These are phyloP conservation scores for Tetrahymena thermophila DNA, from an alignment of 73 alveolate species.

Conservation along the genomic window DNA sequence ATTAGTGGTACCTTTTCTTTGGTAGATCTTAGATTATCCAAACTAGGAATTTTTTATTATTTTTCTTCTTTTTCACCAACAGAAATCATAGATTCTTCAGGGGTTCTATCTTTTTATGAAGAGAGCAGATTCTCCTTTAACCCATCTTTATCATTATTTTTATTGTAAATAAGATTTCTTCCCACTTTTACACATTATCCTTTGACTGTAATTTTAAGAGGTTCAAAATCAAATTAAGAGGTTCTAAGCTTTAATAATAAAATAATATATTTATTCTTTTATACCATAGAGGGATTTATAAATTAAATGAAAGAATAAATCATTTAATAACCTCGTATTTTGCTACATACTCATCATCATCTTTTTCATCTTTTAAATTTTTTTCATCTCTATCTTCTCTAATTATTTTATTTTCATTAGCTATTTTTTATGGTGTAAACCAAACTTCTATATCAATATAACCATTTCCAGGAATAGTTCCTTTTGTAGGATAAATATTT, in stretches of 20 bases:
- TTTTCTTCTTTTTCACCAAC: background rate
- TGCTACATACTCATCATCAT: conserved; percentile 38
- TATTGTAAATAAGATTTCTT: background rate
- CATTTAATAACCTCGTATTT: background rate
- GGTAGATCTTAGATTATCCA: background rate
- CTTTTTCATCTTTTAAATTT: conserved; percentile 79
- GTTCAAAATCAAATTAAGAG: conserved; percentile 39
- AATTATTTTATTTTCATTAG: background rate
- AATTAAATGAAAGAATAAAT: too few species aligned
- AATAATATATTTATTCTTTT: background rate
- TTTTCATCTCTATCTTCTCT: conserved; percentile 24
- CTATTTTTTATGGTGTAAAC: conserved; percentile 50
- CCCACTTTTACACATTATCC: conserved; percentile 17
- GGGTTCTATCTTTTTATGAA: background rate
- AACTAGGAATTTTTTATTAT: background rate
- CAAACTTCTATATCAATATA: conserved; percentile 59
- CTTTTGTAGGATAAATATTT: conserved; percentile 61
- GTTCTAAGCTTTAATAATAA: conserved; percentile 10
- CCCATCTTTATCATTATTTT: background rate
- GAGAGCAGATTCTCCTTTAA: background rate
- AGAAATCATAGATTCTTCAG: background rate
- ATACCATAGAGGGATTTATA: too few species aligned
- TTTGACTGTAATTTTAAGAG: conserved; percentile 13
- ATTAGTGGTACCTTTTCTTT: background rate
- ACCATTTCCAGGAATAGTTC: conserved; percentile 64